phyloP scores from a whole-genome alignment of 1,284 basidiomycete species.

The Naganishia sp. region DNA sequence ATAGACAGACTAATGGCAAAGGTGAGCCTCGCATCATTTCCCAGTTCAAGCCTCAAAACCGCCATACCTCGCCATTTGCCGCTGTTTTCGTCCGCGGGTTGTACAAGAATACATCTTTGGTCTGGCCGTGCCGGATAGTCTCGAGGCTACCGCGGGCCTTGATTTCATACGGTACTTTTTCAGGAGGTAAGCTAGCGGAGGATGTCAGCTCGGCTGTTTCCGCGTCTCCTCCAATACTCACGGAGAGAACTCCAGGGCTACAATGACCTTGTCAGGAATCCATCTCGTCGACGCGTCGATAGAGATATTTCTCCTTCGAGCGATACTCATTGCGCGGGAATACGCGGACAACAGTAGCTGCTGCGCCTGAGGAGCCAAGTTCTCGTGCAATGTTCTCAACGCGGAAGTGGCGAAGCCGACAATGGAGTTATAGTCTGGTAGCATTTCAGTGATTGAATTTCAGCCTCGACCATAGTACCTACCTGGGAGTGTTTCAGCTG shows the following conservation, averaged over 20 bases:
- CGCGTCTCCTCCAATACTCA: slow-evolving; percentile 54
- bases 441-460: slow-evolving; percentile 36
- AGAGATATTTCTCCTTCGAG: slow-evolving; percentile 70
- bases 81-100: slow-evolving; percentile 69
- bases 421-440: slow-evolving; percentile 69
- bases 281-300: slow-evolving; percentile 72
- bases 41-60: no score
- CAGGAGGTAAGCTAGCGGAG: slow-evolving; percentile 64
- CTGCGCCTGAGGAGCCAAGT: slow-evolving; percentile 72
- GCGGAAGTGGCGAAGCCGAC: slow-evolving; percentile 70
- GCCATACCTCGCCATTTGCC: slow-evolving; percentile 61
- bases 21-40: no score
- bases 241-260: slow-evolving; percentile 75
- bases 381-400: slow-evolving; percentile 66
- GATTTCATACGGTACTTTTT: slow-evolving; percentile 70
- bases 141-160: slow-evolving; percentile 45
- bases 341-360: slow-evolving; percentile 72
- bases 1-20: slow-evolving; percentile 59
- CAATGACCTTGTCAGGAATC: slow-evolving; percentile 70
- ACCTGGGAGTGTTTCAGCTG: slow-evolving; percentile 90
- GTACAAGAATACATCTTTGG: slow-evolving; percentile 70
- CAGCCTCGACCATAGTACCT: slow-evolving; percentile 40
- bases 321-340: slow-evolving; percentile 66
- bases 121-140: slow-evolving; percentile 2
- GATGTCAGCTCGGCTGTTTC: neutral